Evolutionary conservation across 805 yeast genomes (phyloP).

Genomic region (Torulaspora quercuum): DNA sequence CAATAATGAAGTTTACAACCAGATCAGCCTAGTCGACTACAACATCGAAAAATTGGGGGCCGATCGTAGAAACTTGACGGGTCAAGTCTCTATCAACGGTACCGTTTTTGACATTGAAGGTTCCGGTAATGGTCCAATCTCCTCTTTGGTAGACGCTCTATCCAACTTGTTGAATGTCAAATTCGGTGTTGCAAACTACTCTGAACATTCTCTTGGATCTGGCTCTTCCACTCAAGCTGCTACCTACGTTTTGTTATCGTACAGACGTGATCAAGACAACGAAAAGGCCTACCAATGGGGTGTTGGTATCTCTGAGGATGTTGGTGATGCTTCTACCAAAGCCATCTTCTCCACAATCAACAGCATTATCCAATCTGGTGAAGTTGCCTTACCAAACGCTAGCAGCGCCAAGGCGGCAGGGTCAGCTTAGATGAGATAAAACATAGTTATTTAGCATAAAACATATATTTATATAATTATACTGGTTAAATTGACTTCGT

Average conservation of each 20-base stretch:
- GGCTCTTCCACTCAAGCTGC: conserved; percentile 74
- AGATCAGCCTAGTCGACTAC: conserved; percentile 41
- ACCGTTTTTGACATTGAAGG: conserved; percentile 44
- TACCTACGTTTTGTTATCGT: conserved; percentile 60
- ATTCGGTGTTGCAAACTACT: conserved; percentile 62
- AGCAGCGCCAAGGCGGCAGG: conserved; percentile 19
- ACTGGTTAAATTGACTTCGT: neutral
- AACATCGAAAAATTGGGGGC: conserved; percentile 39
- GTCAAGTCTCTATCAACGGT: conserved; percentile 41
- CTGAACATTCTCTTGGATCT: conserved; percentile 70
- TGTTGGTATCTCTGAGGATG: conserved; percentile 88
- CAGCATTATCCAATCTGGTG: conserved; percentile 33
- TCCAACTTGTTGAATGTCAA: conserved; percentile 48
- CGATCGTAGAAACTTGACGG: conserved; percentile 43
- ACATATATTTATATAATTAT: conserved; percentile 7
- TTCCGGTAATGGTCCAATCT: conserved; percentile 75
- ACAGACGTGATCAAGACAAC: conserved; percentile 42
- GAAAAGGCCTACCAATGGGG: conserved; percentile 65
- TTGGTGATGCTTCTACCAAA: conserved; percentile 76
- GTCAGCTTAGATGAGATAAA: conserved; percentile 17
- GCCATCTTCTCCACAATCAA: conserved; percentile 66
- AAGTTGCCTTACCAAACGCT: conserved; percentile 26
- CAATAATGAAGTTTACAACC: conserved; percentile 34
- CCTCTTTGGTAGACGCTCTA: conserved; percentile 66
- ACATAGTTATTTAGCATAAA: conserved; percentile 1